Percentiles rank a stretch among this genome's conserved stretches.
These are phyloP conservation scores for Fusarium lateritium DNA, from an alignment of 2,329 filamentous ascomycete species.

Conservation along the genomic window DNA sequence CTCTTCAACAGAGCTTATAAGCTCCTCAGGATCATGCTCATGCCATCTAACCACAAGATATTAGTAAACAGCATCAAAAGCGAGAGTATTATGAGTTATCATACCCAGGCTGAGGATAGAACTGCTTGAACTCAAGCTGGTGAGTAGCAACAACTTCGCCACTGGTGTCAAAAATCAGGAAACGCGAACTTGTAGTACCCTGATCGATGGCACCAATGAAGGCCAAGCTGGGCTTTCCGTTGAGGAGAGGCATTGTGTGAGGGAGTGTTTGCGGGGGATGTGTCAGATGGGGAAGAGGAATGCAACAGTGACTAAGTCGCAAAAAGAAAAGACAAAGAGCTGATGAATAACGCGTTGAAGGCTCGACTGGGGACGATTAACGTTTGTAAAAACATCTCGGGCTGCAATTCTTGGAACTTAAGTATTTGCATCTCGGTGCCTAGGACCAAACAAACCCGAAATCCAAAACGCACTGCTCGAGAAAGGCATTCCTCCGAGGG, in stretches of 20 bases:
- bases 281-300: conserved; percentile 26
- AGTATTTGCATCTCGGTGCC: conserved; percentile 34
- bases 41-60: conserved; percentile 74
- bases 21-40: conserved; percentile 84
- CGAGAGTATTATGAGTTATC: conserved; percentile 32
- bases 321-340: conserved; percentile 1
- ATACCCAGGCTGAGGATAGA: conserved; percentile 82
- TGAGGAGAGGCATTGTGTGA: conserved; percentile 53
- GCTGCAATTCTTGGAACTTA: conserved; percentile 31
- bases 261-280: conserved; percentile 31
- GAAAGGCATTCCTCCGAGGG: conserved; percentile 1
- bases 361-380: conserved; percentile 15
- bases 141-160: conserved; percentile 80
- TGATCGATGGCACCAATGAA: conserved; percentile 86
- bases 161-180: conserved; percentile 81
- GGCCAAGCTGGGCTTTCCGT: conserved; percentile 44
- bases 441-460: conserved; percentile 19
- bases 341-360: neutral
- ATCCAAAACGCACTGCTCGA: conserved; percentile 2
- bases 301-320: conserved; percentile 27
- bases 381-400: conserved; percentile 17
- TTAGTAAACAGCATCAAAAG: neutral
- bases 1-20: conserved; percentile 78
- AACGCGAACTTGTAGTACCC: conserved; percentile 83
- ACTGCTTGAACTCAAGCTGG: conserved; percentile 82